Evolutionary conservation across 1,284 basidiomycete species (phyloP), one percentile per base, ranked within the genome.

Genomic region (Termitomyces sp.): DNA sequence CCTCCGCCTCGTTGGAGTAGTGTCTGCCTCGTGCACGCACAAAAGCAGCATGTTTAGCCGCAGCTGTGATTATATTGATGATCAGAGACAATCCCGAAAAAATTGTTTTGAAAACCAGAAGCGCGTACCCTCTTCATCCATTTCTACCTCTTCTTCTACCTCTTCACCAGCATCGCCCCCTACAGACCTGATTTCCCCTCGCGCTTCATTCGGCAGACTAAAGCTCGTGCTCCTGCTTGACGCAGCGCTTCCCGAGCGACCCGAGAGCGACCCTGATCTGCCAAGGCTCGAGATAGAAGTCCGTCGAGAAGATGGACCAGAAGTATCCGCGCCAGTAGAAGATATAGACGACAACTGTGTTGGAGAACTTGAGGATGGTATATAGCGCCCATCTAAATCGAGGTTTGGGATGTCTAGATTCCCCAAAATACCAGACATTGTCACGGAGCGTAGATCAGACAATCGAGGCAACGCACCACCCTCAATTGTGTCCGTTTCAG

Each of bases 1-100:
- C 92, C 66, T 93, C 90, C 1, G 91, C 92, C 70, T 95, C 92
- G 54, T 94, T 93, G 2, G 90, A 92, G 66, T 95, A 95, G 69
- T 95, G 92, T 55, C 86, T 77, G 53, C 88, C 89, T 36, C 92
- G 81, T 54, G 90, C 91, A 63, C 83, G 82, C 54, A 93, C 77
- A 67, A 95, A 95, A 43, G 81, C 92, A 28, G 83, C 86, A 66
- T 92, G 90, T 70, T 92, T 92, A 43, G 81, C 88, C 53, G 83
- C 84, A 56, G 90, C 88, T 92, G 62, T 28, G 28, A 21, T n/a
- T n/a, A n/a, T n/a, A n/a, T n/a, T n/a, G 30, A n/a, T 30, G 6
- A 34, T 42, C 39, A 50, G 31, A 24, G n/a, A 34, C 19, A 5
- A 17, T n/a, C 26, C 7, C 2, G 1, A 33, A 19, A 15, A 9